Evolutionary conservation across 83 land plant genomes (phyloP), one percentile per base, ranked within the genome.

Genomic region (Larix sibirica): DNA sequence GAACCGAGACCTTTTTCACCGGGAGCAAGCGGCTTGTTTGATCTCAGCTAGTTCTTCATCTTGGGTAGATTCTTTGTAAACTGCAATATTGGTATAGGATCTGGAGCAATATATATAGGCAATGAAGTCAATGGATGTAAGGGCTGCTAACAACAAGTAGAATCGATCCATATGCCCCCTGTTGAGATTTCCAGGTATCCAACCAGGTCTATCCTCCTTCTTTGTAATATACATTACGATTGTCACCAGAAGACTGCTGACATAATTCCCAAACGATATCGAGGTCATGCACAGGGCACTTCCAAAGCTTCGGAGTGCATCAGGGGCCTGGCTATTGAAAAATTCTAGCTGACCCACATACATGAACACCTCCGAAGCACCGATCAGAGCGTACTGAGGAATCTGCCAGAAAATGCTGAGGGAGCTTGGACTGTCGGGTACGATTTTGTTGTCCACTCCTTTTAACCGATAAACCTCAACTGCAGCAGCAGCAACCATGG

Each of bases 281-380:
- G 93, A 85, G 26, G 85, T 80, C 80, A 88, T 79, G 67, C 84
- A 87, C 13, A 92, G 83, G 42, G 91, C 88, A 26, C 85, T 85
- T 10, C 95, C 93, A 23, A 89, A 79, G 81, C 89, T 83, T 33
- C 89, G 81, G 59, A 89, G 82, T 31, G 77, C 85, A 65, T 89
- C 90, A 4, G 95, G 93, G 18, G 94, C 87, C 71, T 92, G 90
- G 38, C 85, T 85, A 83, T 91, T 87, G 86, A 91, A 93, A 85
- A 91, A 93, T 67, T 93, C 95, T 13, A 91, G 69, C 84, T 85
- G 90, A 1, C 94, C 94, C 26, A 89, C 89, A 47, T 83, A 84
- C 79, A 89, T 87, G 80, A 93, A 91, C 21, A 88, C 91, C 82
- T 93, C 95, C 9, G 93, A 88, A 7, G 87, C 79, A 4, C 95